Conservation (phyloP, 805 yeast genomes). For the Candida yuanshanica region DNA sequence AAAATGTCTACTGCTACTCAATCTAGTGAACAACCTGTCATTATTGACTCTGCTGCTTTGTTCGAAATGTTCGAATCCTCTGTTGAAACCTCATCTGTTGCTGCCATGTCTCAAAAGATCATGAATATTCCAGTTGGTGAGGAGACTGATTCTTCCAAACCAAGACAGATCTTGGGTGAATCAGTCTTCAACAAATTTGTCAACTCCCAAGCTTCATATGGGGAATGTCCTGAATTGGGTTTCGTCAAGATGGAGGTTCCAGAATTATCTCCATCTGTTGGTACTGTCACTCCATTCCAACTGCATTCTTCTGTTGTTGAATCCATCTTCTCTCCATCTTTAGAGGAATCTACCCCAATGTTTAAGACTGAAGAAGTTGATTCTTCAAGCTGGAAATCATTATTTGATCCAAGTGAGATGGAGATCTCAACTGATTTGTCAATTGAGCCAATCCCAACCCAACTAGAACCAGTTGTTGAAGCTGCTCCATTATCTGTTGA, state of each 20-base stretch:
- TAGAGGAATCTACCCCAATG: conserved; percentile 56
- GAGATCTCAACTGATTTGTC: conserved; percentile 24
- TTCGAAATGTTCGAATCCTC: conserved; percentile 24
- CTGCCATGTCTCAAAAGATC: conserved; percentile 4
- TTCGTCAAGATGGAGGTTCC: conserved; percentile 18
- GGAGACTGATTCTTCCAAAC: conserved; percentile 13
- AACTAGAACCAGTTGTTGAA: background rate
- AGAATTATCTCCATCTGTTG: conserved; percentile 22
- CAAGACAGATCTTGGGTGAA: conserved; percentile 25
- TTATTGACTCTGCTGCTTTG: conserved; percentile 17
- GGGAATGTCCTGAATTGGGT: conserved; percentile 18
- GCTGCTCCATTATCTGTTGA: background rate
- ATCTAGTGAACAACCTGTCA: conserved; percentile 4
- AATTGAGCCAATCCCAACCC: conserved; percentile 16
- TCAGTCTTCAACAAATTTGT: conserved; percentile 23
- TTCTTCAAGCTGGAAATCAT: conserved; percentile 54
- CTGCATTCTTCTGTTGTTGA: conserved; percentile 62
- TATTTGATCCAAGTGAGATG: conserved; percentile 39
- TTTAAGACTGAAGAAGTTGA: conserved; percentile 36
- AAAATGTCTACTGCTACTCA: conserved; percentile 8
- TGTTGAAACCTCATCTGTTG: conserved; percentile 13
- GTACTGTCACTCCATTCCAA: conserved; percentile 43
- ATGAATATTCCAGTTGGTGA: background rate
- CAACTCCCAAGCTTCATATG: conserved; percentile 15
- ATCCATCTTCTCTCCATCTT: conserved; percentile 35